phyloP scores from a whole-genome alignment of 2,329 filamentous ascomycete genomes.

The Aschersonia sp. region DNA sequence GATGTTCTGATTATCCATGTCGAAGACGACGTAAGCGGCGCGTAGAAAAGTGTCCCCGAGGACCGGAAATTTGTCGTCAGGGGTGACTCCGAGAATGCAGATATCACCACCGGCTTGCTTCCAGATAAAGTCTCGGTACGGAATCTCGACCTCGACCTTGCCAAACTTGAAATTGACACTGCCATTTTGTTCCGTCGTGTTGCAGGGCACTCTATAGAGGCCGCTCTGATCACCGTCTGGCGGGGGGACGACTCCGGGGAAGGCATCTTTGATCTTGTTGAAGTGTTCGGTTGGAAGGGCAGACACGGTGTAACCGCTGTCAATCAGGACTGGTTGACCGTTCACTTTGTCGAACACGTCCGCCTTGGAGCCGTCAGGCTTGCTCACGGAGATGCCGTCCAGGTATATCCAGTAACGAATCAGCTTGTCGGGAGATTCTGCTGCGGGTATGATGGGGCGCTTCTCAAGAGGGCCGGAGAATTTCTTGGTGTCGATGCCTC shows the following conservation, averaged over 20 bases:
- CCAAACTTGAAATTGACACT: slow-evolving; percentile 34
- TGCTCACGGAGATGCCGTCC: slow-evolving; percentile 19
- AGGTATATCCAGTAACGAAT: slow-evolving; percentile 28
- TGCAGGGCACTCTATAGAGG: slow-evolving; percentile 34
- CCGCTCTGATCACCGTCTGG: slow-evolving; percentile 13
- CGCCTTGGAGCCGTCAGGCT: slow-evolving; percentile 19
- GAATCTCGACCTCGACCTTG: slow-evolving; percentile 26
- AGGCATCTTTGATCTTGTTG: slow-evolving; percentile 25
- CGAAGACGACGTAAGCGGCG: slow-evolving; percentile 28
- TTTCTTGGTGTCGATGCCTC: slow-evolving; percentile 41
- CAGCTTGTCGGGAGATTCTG: slow-evolving; percentile 16
- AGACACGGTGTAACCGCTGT: slow-evolving; percentile 53
- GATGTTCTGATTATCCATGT: slow-evolving; percentile 23
- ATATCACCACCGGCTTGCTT: slow-evolving; percentile 13
- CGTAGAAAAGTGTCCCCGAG: slow-evolving; percentile 30
- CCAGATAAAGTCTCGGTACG: slow-evolving; percentile 32
- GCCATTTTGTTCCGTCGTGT: slow-evolving; percentile 17
- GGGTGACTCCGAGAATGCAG: slow-evolving; percentile 30
- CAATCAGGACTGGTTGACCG: slow-evolving; percentile 37
- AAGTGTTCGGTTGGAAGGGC: slow-evolving; percentile 47
- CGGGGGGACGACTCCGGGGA: slow-evolving; percentile 10
- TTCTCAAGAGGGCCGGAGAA: slow-evolving; percentile 38
- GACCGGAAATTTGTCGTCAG: slow-evolving; percentile 22
- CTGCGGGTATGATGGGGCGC: slow-evolving; percentile 36
- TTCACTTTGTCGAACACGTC: slow-evolving; percentile 26